Base-by-base conservation (phyloP, 225 moss, liverwort and hornwort genomes). In the Ulota crispa region DNA sequence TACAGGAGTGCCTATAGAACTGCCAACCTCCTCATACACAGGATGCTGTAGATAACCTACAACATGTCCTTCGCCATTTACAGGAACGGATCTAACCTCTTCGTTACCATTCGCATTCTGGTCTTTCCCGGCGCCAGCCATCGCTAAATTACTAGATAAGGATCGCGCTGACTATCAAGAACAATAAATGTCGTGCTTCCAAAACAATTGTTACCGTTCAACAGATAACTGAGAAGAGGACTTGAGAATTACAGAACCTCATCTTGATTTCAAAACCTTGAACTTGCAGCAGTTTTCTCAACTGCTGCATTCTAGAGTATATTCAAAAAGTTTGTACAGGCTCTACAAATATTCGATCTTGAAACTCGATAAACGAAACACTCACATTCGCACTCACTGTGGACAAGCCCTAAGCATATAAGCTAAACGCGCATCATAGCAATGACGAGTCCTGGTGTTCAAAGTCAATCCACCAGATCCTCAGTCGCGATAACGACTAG, bases 211-310 rank as follows among this genome's bases (percentile, higher is more conserved):
- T 54, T 45, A 75, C n/a, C 4, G 45, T 39, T 55, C 64, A 57
- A 68, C 59, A 16, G 37, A 26, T 20, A 32, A 7, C 30, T 21
- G 31, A 52, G 36, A 26, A 24, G 71, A 57, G 54, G 34, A 80
- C 32, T 31, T 68, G 77, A 62, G 15, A 24, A 36, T 19, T 47
- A 41, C 23, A 72, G 31, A 8, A 19, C 82, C 80, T 82, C 82
- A 87, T 78, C 79, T 85, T 81, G 61, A 89, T 81, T 65, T 80
- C 71, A 7, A 75, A 80, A 32, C 53, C 70, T 64, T 85, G 74
- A 23, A 79, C 82, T 32, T 73, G 79, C 39, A 82, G 68, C 63
- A 84, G 78, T 68, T 76, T 63, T 14, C 82, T 77, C 75, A 80
- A 75, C 70, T 80, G 77, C 85, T 78, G 85, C 88, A 85, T 88